Base-by-base conservation (phyloP, 352 stramenopile genomes). In the Pythium rishiriense region DNA sequence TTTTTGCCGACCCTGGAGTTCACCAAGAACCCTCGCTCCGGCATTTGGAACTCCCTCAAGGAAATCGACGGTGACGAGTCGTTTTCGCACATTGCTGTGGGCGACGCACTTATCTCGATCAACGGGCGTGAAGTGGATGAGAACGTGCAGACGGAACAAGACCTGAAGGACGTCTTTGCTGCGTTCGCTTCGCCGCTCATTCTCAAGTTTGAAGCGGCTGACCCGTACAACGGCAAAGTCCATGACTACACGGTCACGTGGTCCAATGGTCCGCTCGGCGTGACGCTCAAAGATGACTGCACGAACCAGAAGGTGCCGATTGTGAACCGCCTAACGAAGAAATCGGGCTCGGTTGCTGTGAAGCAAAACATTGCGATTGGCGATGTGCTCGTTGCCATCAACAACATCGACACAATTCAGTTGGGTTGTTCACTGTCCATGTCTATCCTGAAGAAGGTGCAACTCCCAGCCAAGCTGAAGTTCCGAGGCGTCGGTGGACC, bases 371-470 rank as follows among this genome's bases (percentile, higher is more conserved):
- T 95, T 52, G 82, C 79, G 21, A 95, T 95, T 48, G 86, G 86
- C 24, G 86, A 95, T 45, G 79, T 95, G 21, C 70, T 95, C 14
- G 85, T 93, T 46, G 83, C 86, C 31, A 95, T 95, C 65, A 95
- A 95, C 76, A 95, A 95, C 67, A 95, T 95, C 26, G 86, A 95
- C 58, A 95, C 86, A 19, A 93, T 95, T 59, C 85, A 93, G 67
- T 73, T 95, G 29, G 86, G 86, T 28, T 95, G 86, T 58, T 93
- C 86, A 48, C 68, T 95, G 24, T 93, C 84, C 29, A 95, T 95
- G 86, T 95, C 86, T 26, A 93, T 95, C 54, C 62, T 95, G 22
- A 95, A 95, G 69, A 95, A 95, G 61, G 86, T 95, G 41, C 86
- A 95, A 45, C 58, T 95, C 24, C 86, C 86, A 2, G 86, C 86